A percentile compares a stretch with the other conserved stretches of the same genome.
phyloP scores from a whole-genome alignment of 2,329 filamentous ascomycete species.

The Microdochium bolleyi region DNA sequence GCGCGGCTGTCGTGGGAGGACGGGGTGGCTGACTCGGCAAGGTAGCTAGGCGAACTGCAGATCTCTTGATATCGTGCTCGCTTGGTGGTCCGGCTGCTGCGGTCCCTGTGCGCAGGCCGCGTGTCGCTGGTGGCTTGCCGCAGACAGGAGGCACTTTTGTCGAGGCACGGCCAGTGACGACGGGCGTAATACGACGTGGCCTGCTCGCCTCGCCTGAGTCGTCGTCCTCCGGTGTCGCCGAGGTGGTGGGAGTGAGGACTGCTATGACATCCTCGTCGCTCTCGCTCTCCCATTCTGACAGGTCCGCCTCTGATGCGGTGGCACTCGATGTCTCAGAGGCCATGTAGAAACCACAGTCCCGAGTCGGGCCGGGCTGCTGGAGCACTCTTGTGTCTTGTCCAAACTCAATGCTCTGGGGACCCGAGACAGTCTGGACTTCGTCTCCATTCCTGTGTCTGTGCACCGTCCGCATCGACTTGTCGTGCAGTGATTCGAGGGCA shows the following conservation, averaged over 20 bases:
- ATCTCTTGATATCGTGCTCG: too few species aligned
- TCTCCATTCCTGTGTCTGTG: conserved; percentile 15
- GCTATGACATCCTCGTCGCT: conserved; percentile 2
- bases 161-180: background rate
- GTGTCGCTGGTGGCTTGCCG: background rate
- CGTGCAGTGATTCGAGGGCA: conserved; percentile 16
- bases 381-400: conserved; percentile 3
- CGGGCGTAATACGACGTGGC: background rate
- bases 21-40: too few species aligned
- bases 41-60: too few species aligned
- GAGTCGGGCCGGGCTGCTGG: conserved; percentile 3
- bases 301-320: conserved; percentile 14
- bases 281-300: conserved; percentile 15
- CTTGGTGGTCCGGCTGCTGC: background rate
- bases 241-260: background rate
- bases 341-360: conserved; percentile 11
- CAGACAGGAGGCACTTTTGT: background rate
- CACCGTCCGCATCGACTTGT: conserved; percentile 18
- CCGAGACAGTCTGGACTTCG: conserved; percentile 13
- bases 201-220: conserved; percentile 1
- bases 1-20: too few species aligned
- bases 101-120: background rate
- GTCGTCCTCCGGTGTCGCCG: conserved; percentile 1
- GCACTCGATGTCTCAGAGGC: conserved; percentile 13
- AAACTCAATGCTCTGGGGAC: conserved; percentile 9